Evolutionary conservation across 805 yeast species (phyloP).

Genomic region (Candida incommunis): DNA sequence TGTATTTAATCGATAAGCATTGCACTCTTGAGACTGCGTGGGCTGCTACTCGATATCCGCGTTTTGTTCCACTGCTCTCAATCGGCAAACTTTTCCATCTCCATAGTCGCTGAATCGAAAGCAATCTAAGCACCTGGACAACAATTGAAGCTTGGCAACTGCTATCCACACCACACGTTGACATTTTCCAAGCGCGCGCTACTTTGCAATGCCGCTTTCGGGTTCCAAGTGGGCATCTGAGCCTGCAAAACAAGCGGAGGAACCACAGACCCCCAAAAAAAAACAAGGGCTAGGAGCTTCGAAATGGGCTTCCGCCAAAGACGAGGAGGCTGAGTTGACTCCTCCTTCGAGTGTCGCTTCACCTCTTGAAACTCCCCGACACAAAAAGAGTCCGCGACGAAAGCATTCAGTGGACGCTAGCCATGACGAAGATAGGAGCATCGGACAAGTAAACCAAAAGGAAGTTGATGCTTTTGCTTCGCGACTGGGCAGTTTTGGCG

Average conservation of each 20-base stretch:
- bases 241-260: not conserved
- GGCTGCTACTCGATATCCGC: too few species aligned
- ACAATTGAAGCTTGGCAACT: too few species aligned
- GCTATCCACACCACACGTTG: too few species aligned
- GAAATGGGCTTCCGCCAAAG: not conserved
- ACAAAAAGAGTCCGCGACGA: not conserved
- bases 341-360: not conserved
- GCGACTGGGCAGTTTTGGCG: not conserved
- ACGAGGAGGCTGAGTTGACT: not conserved
- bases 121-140: too few species aligned
- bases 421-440: too few species aligned
- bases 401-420: not conserved
- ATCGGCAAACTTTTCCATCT: too few species aligned
- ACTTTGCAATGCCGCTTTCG: not conserved
- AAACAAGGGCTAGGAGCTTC: not conserved
- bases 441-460: not conserved
- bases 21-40: too few species aligned
- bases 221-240: not conserved
- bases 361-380: not conserved
- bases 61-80: too few species aligned
- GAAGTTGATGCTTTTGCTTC: not conserved
- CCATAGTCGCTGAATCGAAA: too few species aligned
- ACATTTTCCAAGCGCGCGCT: too few species aligned
- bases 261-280: not conserved
- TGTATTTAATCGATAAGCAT: too few species aligned